Percentiles rank a stretch among this genome's conserved stretches.
These are phyloP conservation scores for Proliferodiscus dingleyae DNA, from an alignment of 2,329 filamentous ascomycete species.

Conservation along the genomic window DNA sequence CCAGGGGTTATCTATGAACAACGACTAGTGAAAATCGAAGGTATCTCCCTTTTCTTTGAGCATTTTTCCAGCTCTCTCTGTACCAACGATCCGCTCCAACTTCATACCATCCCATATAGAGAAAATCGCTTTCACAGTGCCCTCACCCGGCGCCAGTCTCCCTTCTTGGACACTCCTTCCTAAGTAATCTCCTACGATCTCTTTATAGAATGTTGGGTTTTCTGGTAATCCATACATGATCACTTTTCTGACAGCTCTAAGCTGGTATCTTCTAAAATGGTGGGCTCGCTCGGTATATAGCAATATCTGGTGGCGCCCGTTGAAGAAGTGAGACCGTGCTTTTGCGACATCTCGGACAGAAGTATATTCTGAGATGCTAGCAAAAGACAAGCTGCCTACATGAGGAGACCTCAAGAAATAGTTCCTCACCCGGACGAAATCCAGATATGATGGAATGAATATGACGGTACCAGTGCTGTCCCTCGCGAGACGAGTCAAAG, in stretches of 20 bases:
- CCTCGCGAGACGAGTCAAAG: slow-evolving; percentile 63
- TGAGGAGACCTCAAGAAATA: slow-evolving; percentile 70
- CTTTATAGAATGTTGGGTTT: slow-evolving; percentile 75
- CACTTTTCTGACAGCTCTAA: slow-evolving; percentile 77
- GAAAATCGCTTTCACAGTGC: slow-evolving; percentile 62
- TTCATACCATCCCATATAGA: slow-evolving; percentile 86
- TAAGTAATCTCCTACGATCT: slow-evolving; percentile 67
- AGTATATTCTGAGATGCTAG: slow-evolving; percentile 84
- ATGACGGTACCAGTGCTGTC: slow-evolving; percentile 69
- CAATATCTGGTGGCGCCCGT: slow-evolving; percentile 74
- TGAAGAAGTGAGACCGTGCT: slow-evolving; percentile 81
- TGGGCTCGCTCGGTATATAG: slow-evolving; percentile 95
- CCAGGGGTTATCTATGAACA: slow-evolving; percentile 7
- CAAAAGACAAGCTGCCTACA: slow-evolving; percentile 61
- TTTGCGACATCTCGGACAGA: slow-evolving; percentile 73
- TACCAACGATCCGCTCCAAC: slow-evolving; percentile 83
- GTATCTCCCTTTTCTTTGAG: slow-evolving; percentile 78
- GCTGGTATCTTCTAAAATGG: slow-evolving; percentile 84
- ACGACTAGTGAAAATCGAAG: slow-evolving; percentile 82
- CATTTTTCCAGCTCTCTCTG: slow-evolving; percentile 76
- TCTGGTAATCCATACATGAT: slow-evolving; percentile 89
- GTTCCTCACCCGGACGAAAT: slow-evolving; percentile 91
- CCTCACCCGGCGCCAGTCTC: slow-evolving; percentile 53
- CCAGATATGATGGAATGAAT: slow-evolving; percentile 89
- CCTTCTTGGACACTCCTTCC: slow-evolving; percentile 53